phyloP scores from a whole-genome alignment of 495 filamentous ascomycete species.

The Talaromyces proteolyticus region DNA sequence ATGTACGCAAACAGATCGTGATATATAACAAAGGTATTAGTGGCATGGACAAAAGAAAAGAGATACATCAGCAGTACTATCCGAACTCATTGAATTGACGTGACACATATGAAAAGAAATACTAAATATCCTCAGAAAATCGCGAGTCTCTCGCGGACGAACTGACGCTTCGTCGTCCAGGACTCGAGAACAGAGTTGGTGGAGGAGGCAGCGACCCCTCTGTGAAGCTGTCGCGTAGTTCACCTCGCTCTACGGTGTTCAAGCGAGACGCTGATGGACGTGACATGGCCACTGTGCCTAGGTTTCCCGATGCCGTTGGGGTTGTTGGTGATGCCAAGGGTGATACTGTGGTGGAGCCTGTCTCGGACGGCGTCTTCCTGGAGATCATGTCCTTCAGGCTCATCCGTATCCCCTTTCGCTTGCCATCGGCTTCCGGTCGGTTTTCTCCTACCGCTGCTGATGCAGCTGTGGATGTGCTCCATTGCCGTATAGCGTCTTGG shows the following conservation, averaged over 20 bases:
- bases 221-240: slow-evolving; percentile 40
- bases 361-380: slow-evolving; percentile 1
- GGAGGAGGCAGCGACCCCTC: slow-evolving; percentile 40
- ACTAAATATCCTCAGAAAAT: slow-evolving; percentile 46
- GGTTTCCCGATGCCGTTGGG: slow-evolving; percentile 11
- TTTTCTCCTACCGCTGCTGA: background rate
- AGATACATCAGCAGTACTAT: too few species aligned
- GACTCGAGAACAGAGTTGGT: slow-evolving; percentile 16
- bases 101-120: slow-evolving; percentile 11
- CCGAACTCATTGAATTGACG: too few species aligned
- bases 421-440: background rate
- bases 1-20: too few species aligned
- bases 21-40: too few species aligned
- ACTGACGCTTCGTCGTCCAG: slow-evolving; percentile 26
- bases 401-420: slow-evolving; percentile 18
- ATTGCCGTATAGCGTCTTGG: background rate
- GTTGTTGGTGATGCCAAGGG: slow-evolving; percentile 13
- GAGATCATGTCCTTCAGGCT: slow-evolving; percentile 4
- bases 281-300: slow-evolving; percentile 33
- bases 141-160: slow-evolving; percentile 35
- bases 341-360: background rate
- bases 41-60: too few species aligned
- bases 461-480: slow-evolving; percentile 4
- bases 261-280: slow-evolving; percentile 22
- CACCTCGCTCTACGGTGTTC: slow-evolving; percentile 31